Evolutionary conservation across 345 rosid species (phyloP), one percentile per base, ranked within the genome.

Genomic region (Laguncularia racemosa): DNA sequence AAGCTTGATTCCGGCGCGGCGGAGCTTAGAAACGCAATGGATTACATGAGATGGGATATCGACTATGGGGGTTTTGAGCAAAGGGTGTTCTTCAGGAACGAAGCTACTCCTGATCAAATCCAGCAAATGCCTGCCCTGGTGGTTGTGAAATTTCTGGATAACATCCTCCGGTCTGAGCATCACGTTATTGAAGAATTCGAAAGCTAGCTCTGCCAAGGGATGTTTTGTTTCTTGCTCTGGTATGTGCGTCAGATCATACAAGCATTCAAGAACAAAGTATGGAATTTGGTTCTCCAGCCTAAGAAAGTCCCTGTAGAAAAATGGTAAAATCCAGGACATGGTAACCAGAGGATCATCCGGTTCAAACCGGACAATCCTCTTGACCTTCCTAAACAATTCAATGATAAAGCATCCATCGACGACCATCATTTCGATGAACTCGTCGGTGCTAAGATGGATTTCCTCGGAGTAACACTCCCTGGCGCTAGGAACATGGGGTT

Each of bases 261-360:
- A 64, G 43, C 67, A 5, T 70, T 86, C 79, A 14, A 90, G 88
- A 59, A 90, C 64, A 48, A 78, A 86, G 48, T 74, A 87, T 1
- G 90, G 97, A 45, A 90, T 74, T 52, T 90, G 95, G 65, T 86
- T 81, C 53, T 81, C 81, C 3, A 81, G 55, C 16, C 76, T 58
- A 15, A 81, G 69, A 7, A 81, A 75, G 51, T 90, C 95, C 66
- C 93, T 72, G 62, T 76, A 79, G 56, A 90, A 70, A 66, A 84
- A 83, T 2, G 97, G 76, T 14, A 80, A 63, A 46, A 90, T 81
- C 92, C 95, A 84, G n/a, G 73, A 62, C 88, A 84, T 84, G 59
- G 81, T 64, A 51, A 84, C 56, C 9, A 90, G 63, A 6, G 97
- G 97, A 60, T 90, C 97, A n/a, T 81, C 69, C 0, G 28, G 58